Base-by-base conservation (phyloP, 305 asterid species). In the Fraxinus ornus region DNA sequence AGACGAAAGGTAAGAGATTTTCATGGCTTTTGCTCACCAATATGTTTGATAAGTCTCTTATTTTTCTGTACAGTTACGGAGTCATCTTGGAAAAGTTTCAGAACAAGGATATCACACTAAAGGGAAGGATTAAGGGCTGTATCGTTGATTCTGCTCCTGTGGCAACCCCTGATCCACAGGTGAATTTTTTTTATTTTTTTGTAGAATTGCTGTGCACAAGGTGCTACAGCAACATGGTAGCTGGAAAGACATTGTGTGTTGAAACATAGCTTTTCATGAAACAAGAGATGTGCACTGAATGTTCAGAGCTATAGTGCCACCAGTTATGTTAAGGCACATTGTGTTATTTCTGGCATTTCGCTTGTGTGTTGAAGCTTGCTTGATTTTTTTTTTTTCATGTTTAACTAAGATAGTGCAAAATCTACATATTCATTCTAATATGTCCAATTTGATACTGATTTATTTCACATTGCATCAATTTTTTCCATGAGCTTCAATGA, bases 91-190 rank as follows among this genome's bases (percentile, higher is more conserved):
- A 95, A 70, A 95, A 94, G 91, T 86, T 92, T 88, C 94, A 89
- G 88, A 85, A 87, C 83, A 89, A 81, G 85, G 95, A 95, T 88
- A 85, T 86, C 55, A 82, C 83, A 44, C 81, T 95, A 84, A 79
- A 84, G 13, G 91, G 90, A 85, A 91, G 88, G 87, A 94, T 94
- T 79, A 91, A 88, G 84, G 99, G 99, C 22, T 95, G 97, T 78
- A 77, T 95, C 49, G 97, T 95, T 71, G 98, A 95, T 92, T 95
- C 98, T 33, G 97, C 98, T 79, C 99, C 99, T 15, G 97, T 90
- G 81, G 94, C 97, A 24, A 86, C 88, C 32, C 92, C 97, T 26
- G 97, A 95, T 83, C 97, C 98, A 55, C 94, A 93, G 97, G 99
- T 95, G 33, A 89, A 26, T 83, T 5, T 70, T 55, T 30, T 30